These are phyloP conservation scores for Brassica hybrid DNA, from an alignment of 441 rosid species.

Conservation along the genomic window DNA sequence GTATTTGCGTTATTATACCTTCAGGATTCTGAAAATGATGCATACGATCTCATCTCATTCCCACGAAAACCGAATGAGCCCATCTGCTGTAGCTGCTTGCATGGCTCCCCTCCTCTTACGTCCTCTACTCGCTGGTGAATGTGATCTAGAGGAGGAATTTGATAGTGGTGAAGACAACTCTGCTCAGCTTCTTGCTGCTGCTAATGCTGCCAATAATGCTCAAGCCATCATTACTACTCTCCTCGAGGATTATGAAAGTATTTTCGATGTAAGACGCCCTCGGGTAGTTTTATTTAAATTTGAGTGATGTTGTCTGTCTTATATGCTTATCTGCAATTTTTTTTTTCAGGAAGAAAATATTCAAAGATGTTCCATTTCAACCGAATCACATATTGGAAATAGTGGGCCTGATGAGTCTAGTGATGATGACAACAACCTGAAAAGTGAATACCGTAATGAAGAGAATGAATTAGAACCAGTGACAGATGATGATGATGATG, in stretches of 20 bases:
- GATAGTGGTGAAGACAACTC: conserved; percentile 87
- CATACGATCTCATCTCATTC: conserved; percentile 78
- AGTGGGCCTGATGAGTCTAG: conserved; percentile 90
- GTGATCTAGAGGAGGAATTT: conserved; percentile 93
- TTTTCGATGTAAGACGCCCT: conserved; percentile 80
- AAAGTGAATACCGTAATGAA: conserved; percentile 73
- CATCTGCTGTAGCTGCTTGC: conserved; percentile 99
- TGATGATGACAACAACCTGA: conserved; percentile 75
- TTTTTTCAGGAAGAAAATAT: conserved; percentile 80
- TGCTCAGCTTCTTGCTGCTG: conserved; percentile 99
- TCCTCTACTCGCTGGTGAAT: conserved; percentile 94
- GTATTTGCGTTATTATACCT: too few relatives aligned
- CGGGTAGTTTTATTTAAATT: conserved; percentile 26
- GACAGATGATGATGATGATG: conserved; percentile 80
- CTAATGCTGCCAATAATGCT: conserved; percentile 98
- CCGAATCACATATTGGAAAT: conserved; percentile 85
- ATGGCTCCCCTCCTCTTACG: conserved; percentile 99
- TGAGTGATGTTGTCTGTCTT: neutral
- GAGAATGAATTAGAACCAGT: conserved; percentile 70
- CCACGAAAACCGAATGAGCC: conserved; percentile 92
- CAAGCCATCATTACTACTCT: conserved; percentile 89
- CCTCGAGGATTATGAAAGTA: conserved; percentile 85
- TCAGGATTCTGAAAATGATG: conserved; percentile 97
- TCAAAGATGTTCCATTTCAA: conserved; percentile 91
- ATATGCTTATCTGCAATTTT: conserved; percentile 24